Conservation (phyloP, 1,139 yeast genomes). For the Nakaseomyces sp. region DNA sequence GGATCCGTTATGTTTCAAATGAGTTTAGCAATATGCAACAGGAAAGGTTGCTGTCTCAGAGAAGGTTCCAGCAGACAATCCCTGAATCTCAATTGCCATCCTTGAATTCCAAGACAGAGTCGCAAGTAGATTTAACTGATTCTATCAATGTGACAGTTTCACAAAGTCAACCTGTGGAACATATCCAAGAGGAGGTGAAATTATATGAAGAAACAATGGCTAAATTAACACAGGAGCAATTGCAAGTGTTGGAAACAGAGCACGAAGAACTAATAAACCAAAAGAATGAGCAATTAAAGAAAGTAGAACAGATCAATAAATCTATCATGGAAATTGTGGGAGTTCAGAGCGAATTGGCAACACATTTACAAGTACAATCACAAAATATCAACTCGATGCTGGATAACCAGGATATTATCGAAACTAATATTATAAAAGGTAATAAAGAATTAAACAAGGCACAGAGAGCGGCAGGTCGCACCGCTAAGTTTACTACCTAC, state of each 20-base stretch:
- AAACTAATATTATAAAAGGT: conserved; percentile 62
- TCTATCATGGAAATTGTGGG: conserved; percentile 75
- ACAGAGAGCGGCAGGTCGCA: conserved; percentile 56
- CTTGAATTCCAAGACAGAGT: conserved; percentile 15
- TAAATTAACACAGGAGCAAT: conserved; percentile 47
- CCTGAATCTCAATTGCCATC: background rate
- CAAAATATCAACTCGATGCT: conserved; percentile 59
- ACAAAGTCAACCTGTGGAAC: conserved; percentile 21
- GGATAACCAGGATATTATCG: conserved; percentile 64
- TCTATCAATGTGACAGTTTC: conserved; percentile 17
- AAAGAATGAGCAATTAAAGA: conserved; percentile 58
- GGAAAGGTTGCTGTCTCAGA: conserved; percentile 21
- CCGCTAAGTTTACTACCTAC: conserved; percentile 58
- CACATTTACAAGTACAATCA: conserved; percentile 69
- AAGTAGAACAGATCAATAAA: conserved; percentile 61
- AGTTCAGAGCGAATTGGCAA: conserved; percentile 66
- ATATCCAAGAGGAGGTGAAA: conserved; percentile 29
- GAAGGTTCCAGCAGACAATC: conserved; percentile 18
- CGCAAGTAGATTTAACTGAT: conserved; percentile 15
- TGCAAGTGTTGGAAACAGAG: conserved; percentile 62
- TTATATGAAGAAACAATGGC: conserved; percentile 29
- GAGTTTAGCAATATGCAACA: conserved; percentile 27
- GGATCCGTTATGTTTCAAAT: conserved; percentile 22
- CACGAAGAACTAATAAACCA: conserved; percentile 56
- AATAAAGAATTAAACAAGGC: conserved; percentile 68